Evolutionary conservation across 129 eudicot genomes (phyloP).

Genomic region (Chrysanthemum lavandulifolium): DNA sequence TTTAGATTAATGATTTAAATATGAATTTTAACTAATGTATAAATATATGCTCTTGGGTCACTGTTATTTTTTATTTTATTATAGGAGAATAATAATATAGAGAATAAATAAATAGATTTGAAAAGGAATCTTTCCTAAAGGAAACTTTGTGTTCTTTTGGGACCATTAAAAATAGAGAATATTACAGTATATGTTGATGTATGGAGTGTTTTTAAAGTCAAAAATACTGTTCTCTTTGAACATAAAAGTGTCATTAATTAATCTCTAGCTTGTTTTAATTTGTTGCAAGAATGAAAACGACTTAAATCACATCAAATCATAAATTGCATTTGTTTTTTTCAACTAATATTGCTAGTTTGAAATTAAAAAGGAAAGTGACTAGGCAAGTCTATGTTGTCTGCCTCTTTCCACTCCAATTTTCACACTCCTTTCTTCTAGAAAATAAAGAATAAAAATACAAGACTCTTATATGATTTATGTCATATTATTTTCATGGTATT

Average conservation of each 20-base stretch:
- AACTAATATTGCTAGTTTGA: background rate
- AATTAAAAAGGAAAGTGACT: background rate
- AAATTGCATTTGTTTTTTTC: background rate
- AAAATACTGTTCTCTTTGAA: background rate
- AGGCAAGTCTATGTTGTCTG: conserved; percentile 26
- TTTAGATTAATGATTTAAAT: background rate
- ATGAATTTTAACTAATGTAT: no score
- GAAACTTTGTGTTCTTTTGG: conserved; percentile 12
- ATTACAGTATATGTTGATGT: background rate
- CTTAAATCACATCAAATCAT: conserved; percentile 3
- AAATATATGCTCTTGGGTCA: no score
- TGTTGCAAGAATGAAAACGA: no score
- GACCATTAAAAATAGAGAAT: background rate
- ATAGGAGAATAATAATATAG: background rate
- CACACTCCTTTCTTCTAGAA: background rate
- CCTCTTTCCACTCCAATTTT: conserved; percentile 17
- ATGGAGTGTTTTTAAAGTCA: background rate
- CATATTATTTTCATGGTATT: no score
- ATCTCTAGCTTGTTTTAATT: no score
- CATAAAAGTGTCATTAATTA: no score
- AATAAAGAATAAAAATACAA: background rate
- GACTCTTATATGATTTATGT: no score
- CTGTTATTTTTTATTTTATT: background rate
- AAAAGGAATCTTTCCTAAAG: conserved; percentile 14
- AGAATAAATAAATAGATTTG: background rate